Evolutionary conservation across 306 rosid species (phyloP), one percentile per base, ranked within the genome.

Genomic region (Ceratonia siliqua): DNA sequence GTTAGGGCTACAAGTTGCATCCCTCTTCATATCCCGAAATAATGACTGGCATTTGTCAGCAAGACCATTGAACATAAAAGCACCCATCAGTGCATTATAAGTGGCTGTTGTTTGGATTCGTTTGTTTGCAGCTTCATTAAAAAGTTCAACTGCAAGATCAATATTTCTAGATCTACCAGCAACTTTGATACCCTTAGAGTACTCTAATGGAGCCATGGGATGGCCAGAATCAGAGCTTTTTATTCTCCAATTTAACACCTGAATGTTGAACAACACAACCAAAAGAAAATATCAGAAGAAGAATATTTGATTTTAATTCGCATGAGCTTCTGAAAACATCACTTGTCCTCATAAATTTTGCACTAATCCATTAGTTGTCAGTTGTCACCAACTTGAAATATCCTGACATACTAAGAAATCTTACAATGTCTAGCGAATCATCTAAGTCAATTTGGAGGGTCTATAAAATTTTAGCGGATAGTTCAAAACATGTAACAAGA

Each of bases 171-270:
- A 57, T 85, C 83, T 79, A 73, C 96, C 94, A 0, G 97, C 96
- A 67, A 72, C 54, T 71, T 61, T 72, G 69, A 89, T 91, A 58
- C 89, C 91, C 83, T 84, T 88, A 61, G 87, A 64, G 73, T 89
- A 94, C 84, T 91, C 97, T 53, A 24, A 63, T 0, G 72, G 9
- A 45, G 74, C 46, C 82, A 88, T 77, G 8, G 87, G 85, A 69
- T 41, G 21, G 41, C 68, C 79, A 63, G 1, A 32, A 33, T 25
- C 72, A 4, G 25, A 84, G 33, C 30, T 68, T 17, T 65, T 72
- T 64, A 91, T 86, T 75, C 89, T 85, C 96, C 97, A 94, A 61
- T 82, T 42, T 54, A 94, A 69, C 55, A 94, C 96, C 97, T 94
- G 65, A 70, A 73, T 14, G 38, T 71, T 41, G 22, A 70, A 35